phyloP scores from a whole-genome alignment of 306 rosid genomes.

The Cucurbita maxima region DNA sequence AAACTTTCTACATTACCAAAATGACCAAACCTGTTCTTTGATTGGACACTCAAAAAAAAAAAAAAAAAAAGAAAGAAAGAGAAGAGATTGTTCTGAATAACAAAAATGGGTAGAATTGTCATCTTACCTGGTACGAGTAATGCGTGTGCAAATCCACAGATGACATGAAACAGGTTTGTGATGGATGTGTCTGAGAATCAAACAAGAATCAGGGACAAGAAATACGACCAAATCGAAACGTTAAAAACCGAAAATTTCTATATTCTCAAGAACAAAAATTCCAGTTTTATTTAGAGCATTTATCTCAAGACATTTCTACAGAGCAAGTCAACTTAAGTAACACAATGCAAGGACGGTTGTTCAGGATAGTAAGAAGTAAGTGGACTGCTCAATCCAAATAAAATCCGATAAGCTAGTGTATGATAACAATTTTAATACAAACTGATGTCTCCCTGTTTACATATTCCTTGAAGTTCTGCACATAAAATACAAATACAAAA shows the following conservation, averaged over 20 bases:
- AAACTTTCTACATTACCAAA: background rate
- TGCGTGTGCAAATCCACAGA: conserved; percentile 97
- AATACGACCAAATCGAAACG: background rate
- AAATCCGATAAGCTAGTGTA: background rate
- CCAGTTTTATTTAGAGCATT: no score
- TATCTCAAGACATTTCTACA: background rate
- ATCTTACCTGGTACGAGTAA: conserved; percentile 91
- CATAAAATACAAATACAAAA: no score
- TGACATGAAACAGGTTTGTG: conserved; percentile 99
- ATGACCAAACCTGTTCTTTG: background rate
- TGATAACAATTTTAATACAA: background rate
- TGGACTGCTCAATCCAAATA: background rate
- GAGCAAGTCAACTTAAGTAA: conserved; percentile 4
- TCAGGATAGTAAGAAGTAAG: background rate
- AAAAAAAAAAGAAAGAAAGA: background rate
- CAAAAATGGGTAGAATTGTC: background rate
- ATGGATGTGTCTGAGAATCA: conserved; percentile 78
- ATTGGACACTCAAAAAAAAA: background rate
- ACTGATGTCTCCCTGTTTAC: background rate
- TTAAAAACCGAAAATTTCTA: background rate
- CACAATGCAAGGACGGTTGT: background rate
- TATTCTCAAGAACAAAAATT: background rate
- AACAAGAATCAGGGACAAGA: conserved; percentile 7
- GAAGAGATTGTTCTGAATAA: background rate
- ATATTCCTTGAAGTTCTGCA: background rate